Evolutionary conservation across 768 basidiomycete genomes (phyloP).

Genomic region (Xerocomus potaroensis): DNA sequence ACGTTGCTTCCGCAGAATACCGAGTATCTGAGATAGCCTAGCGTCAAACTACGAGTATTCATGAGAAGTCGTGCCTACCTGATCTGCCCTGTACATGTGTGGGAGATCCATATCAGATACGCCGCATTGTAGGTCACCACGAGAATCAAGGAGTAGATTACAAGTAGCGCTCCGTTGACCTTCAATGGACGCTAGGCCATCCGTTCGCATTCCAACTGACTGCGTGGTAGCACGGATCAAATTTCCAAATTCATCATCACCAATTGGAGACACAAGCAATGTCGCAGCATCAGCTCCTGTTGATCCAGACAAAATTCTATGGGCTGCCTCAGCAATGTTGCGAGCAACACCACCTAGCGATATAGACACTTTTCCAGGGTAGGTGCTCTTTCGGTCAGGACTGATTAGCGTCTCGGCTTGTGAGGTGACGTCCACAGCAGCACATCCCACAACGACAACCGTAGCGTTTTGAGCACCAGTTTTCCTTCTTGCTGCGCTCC

Average conservation of each 20-base stretch:
- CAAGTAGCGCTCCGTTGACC: slow-evolving; percentile 70
- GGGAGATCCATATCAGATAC: slow-evolving; percentile 89
- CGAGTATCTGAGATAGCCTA: slow-evolving; percentile 41
- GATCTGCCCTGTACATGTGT: slow-evolving; percentile 41
- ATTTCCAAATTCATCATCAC: slow-evolving; percentile 71
- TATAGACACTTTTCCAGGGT: slow-evolving; percentile 69
- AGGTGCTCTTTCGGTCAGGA: slow-evolving; percentile 61
- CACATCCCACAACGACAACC: slow-evolving; percentile 76
- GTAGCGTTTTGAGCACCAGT: slow-evolving; percentile 31
- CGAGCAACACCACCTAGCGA: slow-evolving; percentile 87
- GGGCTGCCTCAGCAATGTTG: slow-evolving; percentile 91
- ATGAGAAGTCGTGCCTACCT: slow-evolving; percentile 31
- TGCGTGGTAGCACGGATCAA: slow-evolving; percentile 55
- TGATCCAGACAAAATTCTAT: slow-evolving; percentile 48
- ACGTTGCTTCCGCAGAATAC: slow-evolving; percentile 41
- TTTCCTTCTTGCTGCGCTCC: background rate
- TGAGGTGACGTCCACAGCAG: slow-evolving; percentile 87
- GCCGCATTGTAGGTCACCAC: slow-evolving; percentile 74
- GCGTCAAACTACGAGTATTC: background rate
- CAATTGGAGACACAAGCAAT: slow-evolving; percentile 72
- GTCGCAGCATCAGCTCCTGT: slow-evolving; percentile 31
- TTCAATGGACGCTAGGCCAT: slow-evolving; percentile 57
- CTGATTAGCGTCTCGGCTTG: slow-evolving; percentile 32
- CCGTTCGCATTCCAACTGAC: slow-evolving; percentile 70
- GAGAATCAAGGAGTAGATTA: slow-evolving; percentile 73